Conservation (phyloP, 2,329 filamentous ascomycete species). For the Claviceps sp. region DNA sequence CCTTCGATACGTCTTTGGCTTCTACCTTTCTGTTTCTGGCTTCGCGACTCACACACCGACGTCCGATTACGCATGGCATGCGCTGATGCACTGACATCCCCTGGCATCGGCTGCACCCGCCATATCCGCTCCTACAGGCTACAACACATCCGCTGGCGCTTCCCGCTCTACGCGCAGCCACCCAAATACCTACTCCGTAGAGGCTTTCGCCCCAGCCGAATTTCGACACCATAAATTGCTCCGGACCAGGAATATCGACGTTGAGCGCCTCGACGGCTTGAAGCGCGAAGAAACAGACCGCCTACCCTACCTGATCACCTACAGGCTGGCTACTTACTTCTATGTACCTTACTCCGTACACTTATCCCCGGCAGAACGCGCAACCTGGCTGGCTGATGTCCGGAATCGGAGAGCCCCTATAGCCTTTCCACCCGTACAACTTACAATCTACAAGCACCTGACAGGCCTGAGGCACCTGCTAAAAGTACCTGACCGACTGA, state of each 20-base stretch:
- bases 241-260: neutral
- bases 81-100: neutral
- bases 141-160: too few species aligned
- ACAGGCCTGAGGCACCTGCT: neutral
- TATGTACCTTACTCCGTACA: too few species aligned
- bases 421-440: neutral
- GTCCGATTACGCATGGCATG: neutral
- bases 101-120: neutral
- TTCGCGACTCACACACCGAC: neutral
- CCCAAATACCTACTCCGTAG: neutral
- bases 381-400: neutral
- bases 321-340: too few species aligned
- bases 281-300: too few species aligned
- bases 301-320: too few species aligned
- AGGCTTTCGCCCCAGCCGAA: neutral
- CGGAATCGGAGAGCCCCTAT: neutral
- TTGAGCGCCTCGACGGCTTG: neutral
- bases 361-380: neutral
- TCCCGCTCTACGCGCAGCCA: too few species aligned
- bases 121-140: too few species aligned
- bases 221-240: neutral
- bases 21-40: neutral
- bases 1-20: neutral
- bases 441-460: neutral
- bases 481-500: neutral